These are phyloP conservation scores for Globisporangium perplexum DNA, from an alignment of 352 stramenopile genomes.

Conservation along the genomic window DNA sequence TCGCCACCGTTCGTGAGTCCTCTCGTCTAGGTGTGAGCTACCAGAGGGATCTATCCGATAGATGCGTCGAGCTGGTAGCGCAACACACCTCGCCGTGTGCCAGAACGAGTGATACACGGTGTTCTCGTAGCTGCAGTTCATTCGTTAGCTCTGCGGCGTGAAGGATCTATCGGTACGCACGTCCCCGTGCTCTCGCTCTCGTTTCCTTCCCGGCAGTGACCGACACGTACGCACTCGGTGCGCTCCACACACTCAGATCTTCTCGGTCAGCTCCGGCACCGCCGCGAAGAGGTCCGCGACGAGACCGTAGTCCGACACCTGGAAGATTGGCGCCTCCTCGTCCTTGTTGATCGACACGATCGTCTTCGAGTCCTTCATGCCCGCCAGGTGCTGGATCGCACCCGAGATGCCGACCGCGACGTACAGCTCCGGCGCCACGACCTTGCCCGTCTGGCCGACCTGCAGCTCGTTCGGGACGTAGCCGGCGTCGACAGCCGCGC, in stretches of 20 bases:
- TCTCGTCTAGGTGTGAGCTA: conserved; percentile 6
- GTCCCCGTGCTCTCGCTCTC: not conserved
- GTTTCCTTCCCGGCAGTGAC: no score
- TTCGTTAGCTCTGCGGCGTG: not conserved
- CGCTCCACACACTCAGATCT: conserved; percentile 81
- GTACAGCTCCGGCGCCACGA: conserved; percentile 97
- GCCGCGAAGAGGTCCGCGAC: conserved; percentile 97
- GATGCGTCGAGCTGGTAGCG: no score
- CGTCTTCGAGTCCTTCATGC: conserved; percentile 99
- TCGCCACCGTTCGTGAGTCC: not conserved
- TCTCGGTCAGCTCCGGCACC: conserved; percentile 97
- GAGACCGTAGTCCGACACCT: conserved; percentile 98
- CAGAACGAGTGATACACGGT: not conserved
- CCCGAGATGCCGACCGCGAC: conserved; percentile 97
- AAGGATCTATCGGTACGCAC: not conserved
- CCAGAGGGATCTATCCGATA: not conserved
- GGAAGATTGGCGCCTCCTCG: conserved; percentile 98
- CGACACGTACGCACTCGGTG: not conserved
- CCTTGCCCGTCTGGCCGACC: conserved; percentile 99
- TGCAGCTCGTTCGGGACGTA: conserved; percentile 99
- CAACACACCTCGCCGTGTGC: no score
- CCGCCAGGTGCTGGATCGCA: conserved; percentile 98
- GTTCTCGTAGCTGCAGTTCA: not conserved
- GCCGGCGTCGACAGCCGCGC: conserved; percentile 97
- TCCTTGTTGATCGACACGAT: conserved; percentile 99